Base-by-base conservation (phyloP, 352 stramenopile genomes). In the Phytophthora palmivora region DNA sequence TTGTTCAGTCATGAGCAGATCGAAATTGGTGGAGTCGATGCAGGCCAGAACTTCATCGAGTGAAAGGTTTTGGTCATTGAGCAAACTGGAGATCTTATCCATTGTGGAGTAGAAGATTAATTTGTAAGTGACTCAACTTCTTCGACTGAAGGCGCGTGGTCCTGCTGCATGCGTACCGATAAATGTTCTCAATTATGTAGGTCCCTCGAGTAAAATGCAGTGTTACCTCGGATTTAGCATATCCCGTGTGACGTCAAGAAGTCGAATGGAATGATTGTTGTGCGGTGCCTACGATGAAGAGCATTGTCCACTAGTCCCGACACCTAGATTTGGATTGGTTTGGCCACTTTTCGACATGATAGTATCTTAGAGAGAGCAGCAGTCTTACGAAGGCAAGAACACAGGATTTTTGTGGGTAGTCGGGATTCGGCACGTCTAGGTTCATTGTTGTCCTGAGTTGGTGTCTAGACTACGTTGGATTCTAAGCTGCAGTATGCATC, bases 31-130 rank as follows among this genome's bases (percentile, higher is more conserved):
- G 0, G 45, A 52, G 45, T 69, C 60, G 38, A 69, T 48, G 11
- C 63, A 50, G 11, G 53, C 38, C 3, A 69, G 24, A 14, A 69
- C 12, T 44, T 69, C 60, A 12, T 69, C 60, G 3, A 69, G 45
- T 6, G 53, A 39, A 15, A 37, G 15, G 14, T 16, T 11, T 5
- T 45, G n/a, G 4, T 58, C 46, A 15, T 58, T 34, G 1, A 69
- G 16, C 7, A 59, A 36, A 15, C 36, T n/a, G 14, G 5, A 34
- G 37, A 43, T 36, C 10, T 21, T n/a, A 26, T 58, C 10, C 53
- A 69, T 69, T 22, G 3, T 38, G n/a, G 43, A 15, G 26, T 45
- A 21, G 19, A 11, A 19, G 9, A 28, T 53, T 42, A 59, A 51
- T 54, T 67, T 11, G n/a, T 11, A 3, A 55, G 33, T 67, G 48